Conservation (phyloP, 306 rosid genomes). For the Cajanus cajan region DNA sequence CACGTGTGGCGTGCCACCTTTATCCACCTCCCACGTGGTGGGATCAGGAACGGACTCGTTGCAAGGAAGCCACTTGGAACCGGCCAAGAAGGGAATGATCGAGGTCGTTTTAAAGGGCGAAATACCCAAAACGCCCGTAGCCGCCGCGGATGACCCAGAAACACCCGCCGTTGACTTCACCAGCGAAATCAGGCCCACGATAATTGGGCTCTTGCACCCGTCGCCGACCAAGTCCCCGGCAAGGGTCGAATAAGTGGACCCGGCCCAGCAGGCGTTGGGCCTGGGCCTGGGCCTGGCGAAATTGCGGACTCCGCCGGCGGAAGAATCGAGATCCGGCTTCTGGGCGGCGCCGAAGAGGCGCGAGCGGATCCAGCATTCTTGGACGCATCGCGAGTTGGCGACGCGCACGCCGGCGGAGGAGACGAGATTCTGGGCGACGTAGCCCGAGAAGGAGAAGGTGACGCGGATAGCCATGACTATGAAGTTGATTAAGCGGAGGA, state of each 20-base stretch:
- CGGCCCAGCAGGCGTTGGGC: slow-evolving; percentile 23
- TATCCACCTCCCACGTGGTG: slow-evolving; percentile 51
- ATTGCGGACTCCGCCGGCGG: slow-evolving; percentile 42
- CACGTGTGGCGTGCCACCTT: slow-evolving; percentile 47
- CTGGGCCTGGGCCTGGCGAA: slow-evolving; percentile 24
- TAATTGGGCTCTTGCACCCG: slow-evolving; percentile 49
- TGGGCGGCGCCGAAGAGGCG: slow-evolving; percentile 52
- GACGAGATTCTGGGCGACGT: slow-evolving; percentile 73
- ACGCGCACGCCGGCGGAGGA: slow-evolving; percentile 65
- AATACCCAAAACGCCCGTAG: slow-evolving; percentile 54
- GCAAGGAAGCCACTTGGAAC: slow-evolving; percentile 76
- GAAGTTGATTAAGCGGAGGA: slow-evolving; percentile 34
- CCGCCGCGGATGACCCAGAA: slow-evolving; percentile 49
- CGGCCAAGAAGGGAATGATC: slow-evolving; percentile 63
- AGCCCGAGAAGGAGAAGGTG: slow-evolving; percentile 73
- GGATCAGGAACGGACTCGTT: slow-evolving; percentile 54
- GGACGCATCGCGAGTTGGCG: slow-evolving; percentile 52
- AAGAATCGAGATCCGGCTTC: slow-evolving; percentile 52
- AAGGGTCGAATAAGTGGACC: slow-evolving; percentile 41
- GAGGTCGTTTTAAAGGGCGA: slow-evolving; percentile 62
- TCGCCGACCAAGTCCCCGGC: slow-evolving; percentile 65
- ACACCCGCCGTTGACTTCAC: slow-evolving; percentile 67
- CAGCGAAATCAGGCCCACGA: slow-evolving; percentile 67
- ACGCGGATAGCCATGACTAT: slow-evolving; percentile 72
- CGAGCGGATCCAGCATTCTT: slow-evolving; percentile 67